Evolutionary conservation across 805 yeast genomes (phyloP), one percentile per base, ranked within the genome.

Genomic region (Lachancea mirantina): DNA sequence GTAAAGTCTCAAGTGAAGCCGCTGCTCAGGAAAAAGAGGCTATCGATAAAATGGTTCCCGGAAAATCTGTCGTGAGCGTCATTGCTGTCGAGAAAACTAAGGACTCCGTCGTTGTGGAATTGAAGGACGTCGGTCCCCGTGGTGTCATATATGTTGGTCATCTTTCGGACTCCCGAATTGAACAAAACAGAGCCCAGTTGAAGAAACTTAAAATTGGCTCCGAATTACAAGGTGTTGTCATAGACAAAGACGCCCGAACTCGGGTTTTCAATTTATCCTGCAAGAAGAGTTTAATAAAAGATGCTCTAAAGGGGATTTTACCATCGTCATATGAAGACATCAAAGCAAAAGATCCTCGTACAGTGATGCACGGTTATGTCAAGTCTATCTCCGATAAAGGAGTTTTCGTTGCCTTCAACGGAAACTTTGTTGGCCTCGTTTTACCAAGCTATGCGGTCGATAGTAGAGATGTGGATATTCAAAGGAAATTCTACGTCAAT

Each of bases 341-440:
- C 28, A 49, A 59, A 23, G 14, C 40, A 8, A 49, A 49, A 14
- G 60, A 66, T 9, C 70, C 74, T 7, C 61, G 62, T 26, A 61
- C 62, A 15, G 48, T 63, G 18, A 57, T 84, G 32, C 69, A 72
- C 36, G 98, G 97, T 26, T 88, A 67, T 53, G 74, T 89, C 23
- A 80, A 76, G 44, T 78, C 87, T 13, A 74, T 80, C 13, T 83
- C 94, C n/a, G 70, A 68, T 27, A 69, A 70, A 52, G 97, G 97
- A 43, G 65, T 85, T 8, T 89, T 89, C 53, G 81, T 89, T 37
- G 72, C 79, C 0, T 89, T 89, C 58, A 84, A 78, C 36, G 80
- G 82, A 42, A 73, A 71, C 34, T 71, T 89, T 42, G 83, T 84
- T 19, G 97, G 96, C 32, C 68, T 89, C 42, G 81, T 85, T 4